Evolutionary conservation across 768 basidiomycete genomes (phyloP).

Genomic region (Suillus plorans): DNA sequence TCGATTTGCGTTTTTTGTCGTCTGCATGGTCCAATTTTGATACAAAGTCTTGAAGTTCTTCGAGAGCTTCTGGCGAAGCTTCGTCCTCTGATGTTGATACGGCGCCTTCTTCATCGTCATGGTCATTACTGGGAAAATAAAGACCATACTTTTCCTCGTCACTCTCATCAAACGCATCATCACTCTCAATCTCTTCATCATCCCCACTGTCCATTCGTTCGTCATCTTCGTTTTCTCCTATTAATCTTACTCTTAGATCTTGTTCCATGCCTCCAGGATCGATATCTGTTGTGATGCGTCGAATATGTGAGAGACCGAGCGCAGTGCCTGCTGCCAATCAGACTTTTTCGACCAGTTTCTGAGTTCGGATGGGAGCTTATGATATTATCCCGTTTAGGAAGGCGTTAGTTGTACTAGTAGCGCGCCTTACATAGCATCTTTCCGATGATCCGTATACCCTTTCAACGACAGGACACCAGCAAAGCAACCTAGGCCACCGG

Average conservation of each 20-base stretch:
- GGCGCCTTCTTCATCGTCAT: conserved; percentile 35
- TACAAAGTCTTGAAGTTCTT: conserved; percentile 72
- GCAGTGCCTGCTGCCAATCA: conserved; percentile 31
- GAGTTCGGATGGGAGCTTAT: conserved; percentile 4
- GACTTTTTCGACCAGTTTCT: conserved; percentile 24
- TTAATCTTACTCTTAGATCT: conserved; percentile 43
- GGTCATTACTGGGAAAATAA: conserved; percentile 35
- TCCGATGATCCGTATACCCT: too few relatives aligned
- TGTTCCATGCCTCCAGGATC: conserved; percentile 30
- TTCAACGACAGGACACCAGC: too few relatives aligned
- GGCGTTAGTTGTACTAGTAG: too few relatives aligned
- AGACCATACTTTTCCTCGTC: conserved; percentile 79
- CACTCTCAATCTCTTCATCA: conserved; percentile 86
- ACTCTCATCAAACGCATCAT: conserved; percentile 79
- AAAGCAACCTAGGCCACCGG: too few relatives aligned
- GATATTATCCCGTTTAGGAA: too few relatives aligned
- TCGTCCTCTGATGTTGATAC: conserved; percentile 49
- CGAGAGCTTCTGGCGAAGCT: conserved; percentile 56
- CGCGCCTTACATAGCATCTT: too few relatives aligned
- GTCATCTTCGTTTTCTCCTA: conserved; percentile 52
- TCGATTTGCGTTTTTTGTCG: conserved; percentile 56
- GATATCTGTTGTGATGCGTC: conserved; percentile 15
- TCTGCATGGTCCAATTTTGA: conserved; percentile 56
- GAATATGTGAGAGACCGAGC: too few relatives aligned
- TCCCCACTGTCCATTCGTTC: conserved; percentile 63